These are phyloP conservation scores for Thraustotheca clavata DNA, from an alignment of 352 stramenopile genomes.

Conservation along the genomic window DNA sequence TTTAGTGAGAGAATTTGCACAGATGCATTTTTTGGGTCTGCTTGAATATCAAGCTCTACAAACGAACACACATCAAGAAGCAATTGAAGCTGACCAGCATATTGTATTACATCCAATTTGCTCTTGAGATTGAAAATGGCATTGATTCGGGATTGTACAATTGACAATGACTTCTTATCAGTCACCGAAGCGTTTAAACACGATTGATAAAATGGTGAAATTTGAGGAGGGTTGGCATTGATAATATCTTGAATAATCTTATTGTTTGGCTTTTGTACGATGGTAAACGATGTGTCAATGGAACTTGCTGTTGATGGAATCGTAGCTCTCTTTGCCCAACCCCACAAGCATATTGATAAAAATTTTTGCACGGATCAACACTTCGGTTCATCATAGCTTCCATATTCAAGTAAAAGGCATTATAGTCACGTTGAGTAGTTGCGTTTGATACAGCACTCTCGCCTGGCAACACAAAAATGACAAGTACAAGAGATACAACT, in stretches of 20 bases:
- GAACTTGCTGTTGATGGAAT: conserved; percentile 36
- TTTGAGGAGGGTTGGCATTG: conserved; percentile 38
- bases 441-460: no score
- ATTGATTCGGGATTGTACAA: conserved; percentile 30
- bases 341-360: conserved; percentile 68
- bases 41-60: conserved; percentile 35
- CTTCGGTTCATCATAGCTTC: conserved; percentile 43
- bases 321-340: conserved; percentile 44
- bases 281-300: conserved; percentile 49
- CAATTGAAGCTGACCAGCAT: conserved; percentile 40
- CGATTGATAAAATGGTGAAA: conserved; percentile 44
- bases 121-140: conserved; percentile 33
- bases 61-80: conserved; percentile 41
- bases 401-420: no score
- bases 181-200: conserved; percentile 39
- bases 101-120: conserved; percentile 31
- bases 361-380: conserved; percentile 57
- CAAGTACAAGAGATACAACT: no score
- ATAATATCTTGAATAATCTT: conserved; percentile 42
- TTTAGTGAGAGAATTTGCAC: conserved; percentile 35
- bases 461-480: no score
- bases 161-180: conserved; percentile 28
- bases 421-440: no score
- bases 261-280: conserved; percentile 41
- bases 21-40: conserved; percentile 36